Base-by-base conservation (phyloP, 148 eudicot species). In the Hydrangea macrophylla region DNA sequence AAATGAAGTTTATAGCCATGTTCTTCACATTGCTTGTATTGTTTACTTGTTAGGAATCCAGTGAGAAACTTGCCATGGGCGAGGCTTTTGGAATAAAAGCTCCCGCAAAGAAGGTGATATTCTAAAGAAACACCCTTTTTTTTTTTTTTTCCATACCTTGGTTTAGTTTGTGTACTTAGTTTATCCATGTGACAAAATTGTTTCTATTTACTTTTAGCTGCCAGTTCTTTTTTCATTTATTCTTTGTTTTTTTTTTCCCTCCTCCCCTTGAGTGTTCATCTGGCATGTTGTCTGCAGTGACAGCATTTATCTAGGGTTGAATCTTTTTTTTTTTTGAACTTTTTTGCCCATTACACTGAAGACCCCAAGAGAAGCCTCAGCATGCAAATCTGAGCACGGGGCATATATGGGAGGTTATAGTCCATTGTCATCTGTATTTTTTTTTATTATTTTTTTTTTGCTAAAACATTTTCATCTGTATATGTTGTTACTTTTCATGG, bases 41-140 rank as follows among this genome's bases (percentile, higher is more conserved):
- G 53, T 3, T 39, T 61, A 45, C 69, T 69, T 56, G 39, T 45
- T 70, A 94, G 98, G 97, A 94, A 74, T 90, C 96, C 57, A 94
- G 97, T 51, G 92, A 86, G 69, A 83, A 73, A 59, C 97, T 94
- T 78, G 98, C 98, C 62, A 85, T 88, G 97, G 98, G 98, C 53
- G 97, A 94, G 81, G 96, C 85, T 67, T 90, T 94, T 70, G 97
- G 98, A 68, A 78, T 94, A 63, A 90, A 90, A 80, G 82, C 89
- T 72, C 95, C 97, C 55, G 88, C 67, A 61, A 78, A 83, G 73
- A 88, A 87, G 92, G 98, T 94, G 64, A 76, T 67, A 36, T 55
- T 40, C 44, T 55, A 31, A 72, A 22, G 32, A 20, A 44, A 37
- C 10, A 67, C 55, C 9, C 5, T 32, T 24, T 53, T 13, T 54